Percentiles rank a stretch among this genome's conserved stretches.
Evolutionary conservation across 306 rosid species (phyloP).

Genomic region (Casuarina equisetifolia): DNA sequence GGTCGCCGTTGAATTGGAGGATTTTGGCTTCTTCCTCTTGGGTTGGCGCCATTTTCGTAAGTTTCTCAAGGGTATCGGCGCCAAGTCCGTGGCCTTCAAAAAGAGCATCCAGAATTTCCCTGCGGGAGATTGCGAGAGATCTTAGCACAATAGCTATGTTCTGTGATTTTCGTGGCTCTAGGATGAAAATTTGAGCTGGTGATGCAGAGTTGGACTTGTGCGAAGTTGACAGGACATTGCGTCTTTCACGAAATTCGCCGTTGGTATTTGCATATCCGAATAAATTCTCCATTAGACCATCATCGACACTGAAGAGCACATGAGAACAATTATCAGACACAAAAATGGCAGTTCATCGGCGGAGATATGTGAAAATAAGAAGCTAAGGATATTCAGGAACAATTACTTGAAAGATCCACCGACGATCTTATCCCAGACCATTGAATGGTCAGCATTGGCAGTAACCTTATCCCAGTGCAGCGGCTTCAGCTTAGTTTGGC

Average conservation of each 20-base stretch:
- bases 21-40: constrained; percentile 67
- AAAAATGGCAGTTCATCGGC: neutral
- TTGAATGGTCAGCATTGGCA: constrained; percentile 74
- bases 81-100: constrained; percentile 68
- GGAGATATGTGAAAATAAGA: neutral
- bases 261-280: constrained; percentile 58
- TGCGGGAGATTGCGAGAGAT: constrained; percentile 55
- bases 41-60: constrained; percentile 69
- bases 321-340: neutral
- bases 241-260: constrained; percentile 40
- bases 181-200: constrained; percentile 58
- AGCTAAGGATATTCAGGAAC: neutral
- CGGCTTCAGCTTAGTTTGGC: constrained; percentile 65
- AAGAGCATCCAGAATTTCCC: constrained; percentile 61
- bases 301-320: constrained; percentile 62
- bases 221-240: constrained; percentile 27
- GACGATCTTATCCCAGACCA: constrained; percentile 81
- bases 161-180: constrained; percentile 73
- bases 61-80: constrained; percentile 71
- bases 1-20: constrained; percentile 60
- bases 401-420: constrained; percentile 75
- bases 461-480: constrained; percentile 90
- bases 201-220: constrained; percentile 34
- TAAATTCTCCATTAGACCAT: constrained; percentile 71
- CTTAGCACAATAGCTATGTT: constrained; percentile 75